Evolutionary conservation across 164 flowering plant species (phyloP).

Genomic region (Brasenia schreberi): DNA sequence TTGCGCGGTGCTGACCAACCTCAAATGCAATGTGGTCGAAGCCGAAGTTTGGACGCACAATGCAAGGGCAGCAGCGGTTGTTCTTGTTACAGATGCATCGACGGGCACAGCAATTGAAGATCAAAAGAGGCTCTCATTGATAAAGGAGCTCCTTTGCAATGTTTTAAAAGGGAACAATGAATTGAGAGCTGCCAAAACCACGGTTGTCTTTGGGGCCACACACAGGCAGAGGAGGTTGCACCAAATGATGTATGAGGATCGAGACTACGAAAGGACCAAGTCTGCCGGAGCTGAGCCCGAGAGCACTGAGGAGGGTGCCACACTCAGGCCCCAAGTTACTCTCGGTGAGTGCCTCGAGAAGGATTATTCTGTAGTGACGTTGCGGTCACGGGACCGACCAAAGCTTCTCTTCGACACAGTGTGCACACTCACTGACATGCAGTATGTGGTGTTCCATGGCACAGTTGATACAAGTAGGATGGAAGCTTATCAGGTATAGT

Average conservation of each 20-base stretch:
- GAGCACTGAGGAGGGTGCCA: slow-evolving; percentile 1
- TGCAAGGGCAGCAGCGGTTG: slow-evolving; percentile 32
- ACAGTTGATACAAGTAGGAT: slow-evolving; percentile 18
- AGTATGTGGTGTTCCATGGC: slow-evolving; percentile 46
- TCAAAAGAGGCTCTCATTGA: slow-evolving; percentile 16
- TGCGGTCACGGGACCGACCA: slow-evolving; percentile 30
- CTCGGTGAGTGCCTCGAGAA: slow-evolving; percentile 22
- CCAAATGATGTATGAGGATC: slow-evolving; percentile 43
- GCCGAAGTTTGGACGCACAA: slow-evolving; percentile 63
- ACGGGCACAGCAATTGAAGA: slow-evolving; percentile 30
- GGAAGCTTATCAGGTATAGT: slow-evolving; percentile 38
- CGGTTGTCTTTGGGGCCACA: slow-evolving; percentile 12
- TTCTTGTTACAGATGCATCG: slow-evolving; percentile 26
- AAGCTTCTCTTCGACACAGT: slow-evolving; percentile 38
- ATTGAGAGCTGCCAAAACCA: slow-evolving; percentile 12
- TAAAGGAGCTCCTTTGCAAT: slow-evolving; percentile 24
- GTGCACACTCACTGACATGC: slow-evolving; percentile 43
- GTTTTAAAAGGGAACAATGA: slow-evolving; percentile 22
- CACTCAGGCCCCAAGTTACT: slow-evolving; percentile 18
- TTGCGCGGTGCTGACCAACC: slow-evolving; percentile 37
- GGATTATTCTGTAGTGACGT: slow-evolving; percentile 28
- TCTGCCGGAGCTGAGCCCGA: slow-evolving; percentile 2
- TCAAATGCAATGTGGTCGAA: slow-evolving; percentile 32
- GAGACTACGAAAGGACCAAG: slow-evolving; percentile 26
- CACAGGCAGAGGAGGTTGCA: slow-evolving; percentile 35